A percentile compares a stretch with the other conserved stretches of the same genome.
phyloP scores from a whole-genome alignment of 2,329 filamentous ascomycete genomes.

The Botrytis galanthina region DNA sequence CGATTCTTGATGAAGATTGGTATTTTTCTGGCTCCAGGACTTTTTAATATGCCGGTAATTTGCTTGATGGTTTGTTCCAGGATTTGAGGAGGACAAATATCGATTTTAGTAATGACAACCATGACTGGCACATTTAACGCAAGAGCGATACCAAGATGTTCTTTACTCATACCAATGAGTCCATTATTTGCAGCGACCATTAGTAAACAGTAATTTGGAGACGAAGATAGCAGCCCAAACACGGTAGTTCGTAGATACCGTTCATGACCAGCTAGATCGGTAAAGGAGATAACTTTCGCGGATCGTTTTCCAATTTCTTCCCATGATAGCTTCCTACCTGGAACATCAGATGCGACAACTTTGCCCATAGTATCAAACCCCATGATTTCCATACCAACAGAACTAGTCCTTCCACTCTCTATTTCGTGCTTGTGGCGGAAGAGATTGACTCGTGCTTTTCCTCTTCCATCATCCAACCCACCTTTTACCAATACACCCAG shows the following conservation, averaged over 20 bases:
- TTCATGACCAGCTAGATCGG: constrained; percentile 92
- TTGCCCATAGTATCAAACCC: constrained; percentile 87
- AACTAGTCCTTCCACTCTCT: constrained; percentile 91
- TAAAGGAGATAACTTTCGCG: constrained; percentile 95
- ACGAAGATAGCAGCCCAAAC: constrained; percentile 89
- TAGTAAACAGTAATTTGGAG: constrained; percentile 93
- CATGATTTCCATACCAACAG: constrained; percentile 98
- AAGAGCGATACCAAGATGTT: constrained; percentile 91
- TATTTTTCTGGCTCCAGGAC: constrained; percentile 89
- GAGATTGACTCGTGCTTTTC: constrained; percentile 89
- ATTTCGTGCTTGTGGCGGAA: constrained; percentile 98
- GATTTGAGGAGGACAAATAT: constrained; percentile 95
- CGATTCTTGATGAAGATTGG: constrained; percentile 91
- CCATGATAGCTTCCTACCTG: constrained; percentile 88
- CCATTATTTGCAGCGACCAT: constrained; percentile 99
- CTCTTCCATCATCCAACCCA: constrained; percentile 88
- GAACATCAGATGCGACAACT: constrained; percentile 75
- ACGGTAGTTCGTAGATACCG: constrained; percentile 93
- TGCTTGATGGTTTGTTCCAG: constrained; percentile 90
- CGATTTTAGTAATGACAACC: constrained; percentile 97
- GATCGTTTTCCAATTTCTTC: constrained; percentile 95
- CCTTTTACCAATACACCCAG: constrained; percentile 94
- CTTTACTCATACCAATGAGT: constrained; percentile 95
- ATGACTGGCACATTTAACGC: constrained; percentile 96
- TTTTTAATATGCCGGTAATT: constrained; percentile 89